These are phyloP conservation scores for Colletotrichum sp. DNA, from an alignment of 2,329 filamentous ascomycete genomes.

Conservation along the genomic window DNA sequence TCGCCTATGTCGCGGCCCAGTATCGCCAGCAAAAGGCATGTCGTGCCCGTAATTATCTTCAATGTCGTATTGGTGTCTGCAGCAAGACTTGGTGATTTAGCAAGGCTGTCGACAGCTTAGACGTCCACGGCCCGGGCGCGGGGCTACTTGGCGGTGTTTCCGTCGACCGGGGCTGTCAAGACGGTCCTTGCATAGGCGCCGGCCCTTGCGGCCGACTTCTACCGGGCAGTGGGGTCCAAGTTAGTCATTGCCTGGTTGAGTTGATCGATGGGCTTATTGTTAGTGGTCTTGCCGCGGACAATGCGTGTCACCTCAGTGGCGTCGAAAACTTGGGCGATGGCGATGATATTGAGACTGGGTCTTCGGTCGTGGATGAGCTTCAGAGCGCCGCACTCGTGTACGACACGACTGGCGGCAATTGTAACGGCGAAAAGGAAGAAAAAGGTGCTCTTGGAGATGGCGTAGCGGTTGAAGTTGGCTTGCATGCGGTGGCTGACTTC, in stretches of 20 bases:
- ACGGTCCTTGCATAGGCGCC: background rate
- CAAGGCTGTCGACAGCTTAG: background rate
- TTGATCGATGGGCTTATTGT: background rate
- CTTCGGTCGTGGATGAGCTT: background rate
- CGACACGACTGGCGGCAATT: background rate
- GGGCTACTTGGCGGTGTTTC: background rate
- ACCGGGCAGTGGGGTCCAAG: background rate
- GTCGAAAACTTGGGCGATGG: background rate
- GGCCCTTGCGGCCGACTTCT: background rate
- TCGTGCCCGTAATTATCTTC: background rate
- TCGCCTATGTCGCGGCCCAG: background rate
- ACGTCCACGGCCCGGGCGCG: background rate
- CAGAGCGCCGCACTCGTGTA: background rate
- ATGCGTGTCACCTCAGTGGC: background rate
- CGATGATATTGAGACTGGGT: background rate
- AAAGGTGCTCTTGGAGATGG: background rate
- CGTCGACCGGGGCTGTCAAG: background rate
- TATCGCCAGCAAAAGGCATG: fast-evolving
- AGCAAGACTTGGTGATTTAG: background rate
- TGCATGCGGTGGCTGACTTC: background rate
- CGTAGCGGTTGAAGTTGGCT: background rate
- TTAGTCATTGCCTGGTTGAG: background rate
- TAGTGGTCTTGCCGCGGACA: background rate
- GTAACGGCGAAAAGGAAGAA: background rate
- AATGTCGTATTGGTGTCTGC: background rate